phyloP scores from a whole-genome alignment of 768 basidiomycete genomes.

The Mycena chlorophos region DNA sequence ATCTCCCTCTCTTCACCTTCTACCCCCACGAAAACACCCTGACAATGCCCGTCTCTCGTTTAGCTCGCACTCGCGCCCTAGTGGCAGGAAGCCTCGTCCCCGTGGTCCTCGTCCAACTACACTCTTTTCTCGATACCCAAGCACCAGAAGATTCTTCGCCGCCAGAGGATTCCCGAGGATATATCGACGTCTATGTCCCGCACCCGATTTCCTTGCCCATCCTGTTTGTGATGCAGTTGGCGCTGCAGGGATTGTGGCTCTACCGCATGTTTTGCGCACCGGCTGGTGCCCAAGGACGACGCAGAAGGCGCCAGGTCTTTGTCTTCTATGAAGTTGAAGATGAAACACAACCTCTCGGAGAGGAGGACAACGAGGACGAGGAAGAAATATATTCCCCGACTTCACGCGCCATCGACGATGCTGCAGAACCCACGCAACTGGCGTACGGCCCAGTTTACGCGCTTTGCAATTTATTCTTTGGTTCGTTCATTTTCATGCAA shows the following conservation, averaged over 20 bases:
- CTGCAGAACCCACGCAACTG: conserved; percentile 24
- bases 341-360: background rate
- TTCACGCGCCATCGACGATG: background rate
- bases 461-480: conserved; percentile 34
- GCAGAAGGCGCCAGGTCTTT: background rate
- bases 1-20: no score
- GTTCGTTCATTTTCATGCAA: conserved; percentile 17
- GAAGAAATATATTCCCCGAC: background rate
- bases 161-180: background rate
- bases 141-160: background rate
- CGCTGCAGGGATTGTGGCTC: conserved; percentile 14
- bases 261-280: conserved; percentile 1
- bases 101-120: background rate
- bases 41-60: background rate
- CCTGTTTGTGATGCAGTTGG: conserved; percentile 10
- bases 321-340: background rate
- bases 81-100: background rate
- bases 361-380: background rate
- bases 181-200: conserved; percentile 4
- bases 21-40: no score
- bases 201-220: conserved; percentile 10
- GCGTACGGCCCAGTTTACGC: conserved; percentile 34
- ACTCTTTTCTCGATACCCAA: background rate
- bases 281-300: background rate
- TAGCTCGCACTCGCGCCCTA: background rate